phyloP scores from a whole-genome alignment of 2,329 filamentous ascomycete genomes.

The Ceratocystis harringtonii region DNA sequence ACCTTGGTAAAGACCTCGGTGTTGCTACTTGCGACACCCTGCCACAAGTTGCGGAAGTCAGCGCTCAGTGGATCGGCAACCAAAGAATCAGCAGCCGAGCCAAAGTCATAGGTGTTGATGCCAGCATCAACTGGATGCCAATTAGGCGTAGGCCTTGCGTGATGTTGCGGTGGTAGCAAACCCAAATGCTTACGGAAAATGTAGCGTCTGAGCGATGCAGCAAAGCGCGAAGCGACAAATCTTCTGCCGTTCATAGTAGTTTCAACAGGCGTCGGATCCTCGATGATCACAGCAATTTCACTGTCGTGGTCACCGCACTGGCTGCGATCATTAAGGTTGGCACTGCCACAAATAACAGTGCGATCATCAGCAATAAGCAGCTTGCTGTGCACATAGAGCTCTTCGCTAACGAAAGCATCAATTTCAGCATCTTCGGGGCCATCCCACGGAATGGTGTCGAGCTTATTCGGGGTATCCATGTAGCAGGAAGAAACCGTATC shows the following conservation, averaged over 20 bases:
- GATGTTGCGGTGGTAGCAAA: slow-evolving; percentile 57
- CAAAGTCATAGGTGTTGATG: slow-evolving; percentile 61
- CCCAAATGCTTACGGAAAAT: slow-evolving; percentile 89
- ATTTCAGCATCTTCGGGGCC: slow-evolving; percentile 42
- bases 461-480: slow-evolving; percentile 61
- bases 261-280: slow-evolving; percentile 57
- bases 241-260: slow-evolving; percentile 58
- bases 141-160: slow-evolving; percentile 54
- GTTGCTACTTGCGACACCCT: slow-evolving; percentile 55
- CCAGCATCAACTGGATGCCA: slow-evolving; percentile 57
- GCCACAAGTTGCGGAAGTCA: slow-evolving; percentile 59
- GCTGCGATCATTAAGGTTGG: slow-evolving; percentile 46
- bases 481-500: slow-evolving; percentile 69
- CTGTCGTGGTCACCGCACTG: slow-evolving; percentile 75
- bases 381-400: slow-evolving; percentile 51
- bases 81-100: slow-evolving; percentile 47
- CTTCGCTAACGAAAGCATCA: slow-evolving; percentile 46
- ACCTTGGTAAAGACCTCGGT: slow-evolving; percentile 67
- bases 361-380: slow-evolving; percentile 69
- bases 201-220: slow-evolving; percentile 64
- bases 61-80: slow-evolving; percentile 60
- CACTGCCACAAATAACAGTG: slow-evolving; percentile 63
- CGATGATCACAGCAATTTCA: slow-evolving; percentile 79
- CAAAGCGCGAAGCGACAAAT: slow-evolving; percentile 60
- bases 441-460: slow-evolving; percentile 43